Conservation (phyloP, 495 filamentous ascomycete genomes). For the Zalerion maritima region DNA sequence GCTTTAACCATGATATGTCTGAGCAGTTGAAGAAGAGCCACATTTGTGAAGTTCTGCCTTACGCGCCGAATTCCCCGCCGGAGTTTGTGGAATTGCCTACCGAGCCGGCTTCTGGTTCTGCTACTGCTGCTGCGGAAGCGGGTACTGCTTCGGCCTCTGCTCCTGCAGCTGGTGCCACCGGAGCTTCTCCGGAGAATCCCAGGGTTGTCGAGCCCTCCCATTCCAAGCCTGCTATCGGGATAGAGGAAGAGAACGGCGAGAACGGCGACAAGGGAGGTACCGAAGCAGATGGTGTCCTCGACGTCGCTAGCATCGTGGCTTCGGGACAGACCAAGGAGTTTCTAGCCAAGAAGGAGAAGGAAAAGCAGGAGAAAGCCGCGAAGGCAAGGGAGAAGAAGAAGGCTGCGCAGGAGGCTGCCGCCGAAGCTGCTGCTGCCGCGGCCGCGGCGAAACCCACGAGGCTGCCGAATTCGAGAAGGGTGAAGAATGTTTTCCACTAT, state of each 20-base stretch:
- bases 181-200: constrained; percentile 16
- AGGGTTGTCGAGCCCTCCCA: constrained; percentile 16
- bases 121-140: constrained; percentile 41
- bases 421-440: constrained; percentile 40
- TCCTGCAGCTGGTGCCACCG: constrained; percentile 12
- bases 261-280: constrained; percentile 32
- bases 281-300: constrained; percentile 71
- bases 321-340: constrained; percentile 88
- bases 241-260: constrained; percentile 34
- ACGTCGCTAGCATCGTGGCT: constrained; percentile 85
- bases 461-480: constrained; percentile 70
- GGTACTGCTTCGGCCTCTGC: constrained; percentile 20
- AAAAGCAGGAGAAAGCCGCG: constrained; percentile 57
- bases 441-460: constrained; percentile 38
- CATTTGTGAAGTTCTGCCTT: constrained; percentile 77
- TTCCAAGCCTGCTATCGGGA: constrained; percentile 11
- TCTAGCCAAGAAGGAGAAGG: constrained; percentile 78
- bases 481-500: constrained; percentile 64
- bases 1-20: constrained; percentile 74
- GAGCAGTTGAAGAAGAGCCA: constrained; percentile 84
- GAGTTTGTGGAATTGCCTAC: constrained; percentile 34
- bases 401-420: constrained; percentile 40
- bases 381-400: constrained; percentile 23
- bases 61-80: constrained; percentile 42
- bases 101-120: constrained; percentile 46